Conservation (phyloP, 1,284 basidiomycete species). For the Malassezia pachydermatis region DNA sequence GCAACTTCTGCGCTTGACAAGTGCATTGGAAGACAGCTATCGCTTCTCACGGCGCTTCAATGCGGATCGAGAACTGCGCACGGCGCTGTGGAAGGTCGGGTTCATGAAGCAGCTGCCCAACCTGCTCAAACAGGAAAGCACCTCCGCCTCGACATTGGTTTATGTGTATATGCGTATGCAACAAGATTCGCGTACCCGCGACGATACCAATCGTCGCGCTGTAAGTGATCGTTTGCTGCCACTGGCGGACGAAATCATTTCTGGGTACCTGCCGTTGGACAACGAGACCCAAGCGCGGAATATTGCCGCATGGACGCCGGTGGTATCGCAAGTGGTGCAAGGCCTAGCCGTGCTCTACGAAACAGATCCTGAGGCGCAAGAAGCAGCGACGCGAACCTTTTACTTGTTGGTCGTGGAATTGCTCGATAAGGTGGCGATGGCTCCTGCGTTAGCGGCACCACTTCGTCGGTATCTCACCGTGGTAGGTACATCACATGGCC, state of each 20-base stretch:
- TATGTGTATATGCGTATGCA: constrained; percentile 89
- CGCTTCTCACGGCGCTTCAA: constrained; percentile 95
- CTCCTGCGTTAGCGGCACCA: constrained; percentile 8
- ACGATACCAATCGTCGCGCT: constrained; percentile 67
- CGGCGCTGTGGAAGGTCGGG: constrained; percentile 97
- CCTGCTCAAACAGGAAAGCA: constrained; percentile 93
- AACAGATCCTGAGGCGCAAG: constrained; percentile 18
- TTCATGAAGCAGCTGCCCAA: constrained; percentile 99
- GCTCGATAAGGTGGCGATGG: constrained; percentile 23
- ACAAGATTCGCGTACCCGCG: constrained; percentile 73
- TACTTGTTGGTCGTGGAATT: constrained; percentile 43
- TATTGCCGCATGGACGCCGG: constrained; percentile 93
- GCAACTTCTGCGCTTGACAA: constrained; percentile 82
- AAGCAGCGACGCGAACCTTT: constrained; percentile 30
- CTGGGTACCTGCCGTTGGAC: constrained; percentile 81
- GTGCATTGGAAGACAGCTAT: constrained; percentile 89
- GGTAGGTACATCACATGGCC: constrained; percentile 9
- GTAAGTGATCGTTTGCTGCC: constrained; percentile 82
- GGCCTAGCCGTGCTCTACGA: constrained; percentile 55
- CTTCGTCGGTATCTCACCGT: constrained; percentile 15
- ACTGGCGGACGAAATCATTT: constrained; percentile 80
- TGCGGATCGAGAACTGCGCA: constrained; percentile 91
- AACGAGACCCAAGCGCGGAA: constrained; percentile 88
- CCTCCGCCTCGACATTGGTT: constrained; percentile 86
- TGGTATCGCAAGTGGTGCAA: constrained; percentile 81